Percentiles rank a stretch among this genome's conserved stretches.
phyloP scores from a whole-genome alignment of 2,329 filamentous ascomycete species.

The Xenoacremonium recifei region DNA sequence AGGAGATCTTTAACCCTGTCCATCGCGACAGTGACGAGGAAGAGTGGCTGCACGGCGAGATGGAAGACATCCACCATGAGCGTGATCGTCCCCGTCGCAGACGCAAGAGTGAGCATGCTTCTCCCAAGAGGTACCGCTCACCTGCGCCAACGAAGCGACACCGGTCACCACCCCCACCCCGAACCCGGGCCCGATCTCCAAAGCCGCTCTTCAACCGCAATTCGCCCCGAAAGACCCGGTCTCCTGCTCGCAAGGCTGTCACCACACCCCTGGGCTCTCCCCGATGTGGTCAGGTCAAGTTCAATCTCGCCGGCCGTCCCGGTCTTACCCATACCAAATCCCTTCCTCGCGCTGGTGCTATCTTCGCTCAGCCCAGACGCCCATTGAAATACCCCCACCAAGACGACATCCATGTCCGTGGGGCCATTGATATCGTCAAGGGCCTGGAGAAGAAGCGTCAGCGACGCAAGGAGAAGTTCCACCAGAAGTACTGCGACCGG shows the following conservation, averaged over 20 bases:
- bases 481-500: slow-evolving; percentile 85
- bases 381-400: slow-evolving; percentile 31
- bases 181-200: slow-evolving; percentile 49
- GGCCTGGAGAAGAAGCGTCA: slow-evolving; percentile 93
- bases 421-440: slow-evolving; percentile 97
- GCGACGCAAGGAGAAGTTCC: slow-evolving; percentile 88
- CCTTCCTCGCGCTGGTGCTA: slow-evolving; percentile 73
- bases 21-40: slow-evolving; percentile 67
- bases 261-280: slow-evolving; percentile 39
- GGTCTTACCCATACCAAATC: slow-evolving; percentile 79
- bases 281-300: slow-evolving; percentile 37
- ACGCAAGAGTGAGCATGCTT: slow-evolving; percentile 49
- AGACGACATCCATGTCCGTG: slow-evolving; percentile 68
- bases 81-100: slow-evolving; percentile 49
- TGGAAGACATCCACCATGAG: slow-evolving; percentile 64
- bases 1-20: slow-evolving; percentile 58
- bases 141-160: slow-evolving; percentile 32
- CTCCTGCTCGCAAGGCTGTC: slow-evolving; percentile 60
- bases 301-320: slow-evolving; percentile 53
- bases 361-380: slow-evolving; percentile 57
- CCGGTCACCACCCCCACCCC: slow-evolving; percentile 34
- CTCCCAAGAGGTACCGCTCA: slow-evolving; percentile 45
- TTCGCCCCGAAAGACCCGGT: slow-evolving; percentile 70
- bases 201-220: slow-evolving; percentile 59
- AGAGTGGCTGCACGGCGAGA: slow-evolving; percentile 68